Conservation (phyloP, 2,329 filamentous ascomycete genomes). For the Pseudogymnoascus verrucosus region DNA sequence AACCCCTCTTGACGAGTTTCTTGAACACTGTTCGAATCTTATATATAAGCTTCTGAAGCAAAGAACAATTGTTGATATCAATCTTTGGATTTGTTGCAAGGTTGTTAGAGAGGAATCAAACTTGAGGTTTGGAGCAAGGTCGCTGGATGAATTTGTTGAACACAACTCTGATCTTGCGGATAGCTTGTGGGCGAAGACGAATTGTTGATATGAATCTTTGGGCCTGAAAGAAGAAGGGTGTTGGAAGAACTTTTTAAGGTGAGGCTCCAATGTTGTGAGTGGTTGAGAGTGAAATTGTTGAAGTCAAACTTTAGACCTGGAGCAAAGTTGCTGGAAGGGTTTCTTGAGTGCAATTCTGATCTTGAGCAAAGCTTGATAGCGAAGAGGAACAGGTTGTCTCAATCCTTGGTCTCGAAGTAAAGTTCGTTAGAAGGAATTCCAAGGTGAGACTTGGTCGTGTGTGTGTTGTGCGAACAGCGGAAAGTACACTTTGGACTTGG, state of each 20-base stretch:
- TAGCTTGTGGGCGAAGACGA: background rate
- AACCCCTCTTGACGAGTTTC: background rate
- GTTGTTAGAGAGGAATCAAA: background rate
- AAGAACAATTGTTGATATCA: background rate
- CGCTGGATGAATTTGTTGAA: background rate
- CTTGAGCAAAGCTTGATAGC: background rate
- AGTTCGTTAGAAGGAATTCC: background rate
- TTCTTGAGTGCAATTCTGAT: background rate
- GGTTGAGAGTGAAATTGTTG: background rate
- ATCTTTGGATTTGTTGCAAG: background rate
- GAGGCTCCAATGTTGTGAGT: background rate
- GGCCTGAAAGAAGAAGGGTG: background rate
- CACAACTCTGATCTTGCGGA: background rate
- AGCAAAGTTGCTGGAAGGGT: background rate
- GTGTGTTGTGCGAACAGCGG: background rate
- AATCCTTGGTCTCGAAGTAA: background rate
- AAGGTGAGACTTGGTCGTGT: background rate
- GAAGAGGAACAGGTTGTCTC: background rate
- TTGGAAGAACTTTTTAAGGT: background rate
- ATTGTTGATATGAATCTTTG: background rate
- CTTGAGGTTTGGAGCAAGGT: background rate
- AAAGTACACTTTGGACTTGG: background rate
- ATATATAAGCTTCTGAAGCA: background rate
- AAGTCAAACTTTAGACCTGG: background rate
- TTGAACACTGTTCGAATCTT: background rate